A percentile compares a stretch with the other conserved stretches of the same genome.
These are phyloP conservation scores for Orbilia javanica DNA, from an alignment of 2,329 filamentous ascomycete genomes.

Conservation along the genomic window DNA sequence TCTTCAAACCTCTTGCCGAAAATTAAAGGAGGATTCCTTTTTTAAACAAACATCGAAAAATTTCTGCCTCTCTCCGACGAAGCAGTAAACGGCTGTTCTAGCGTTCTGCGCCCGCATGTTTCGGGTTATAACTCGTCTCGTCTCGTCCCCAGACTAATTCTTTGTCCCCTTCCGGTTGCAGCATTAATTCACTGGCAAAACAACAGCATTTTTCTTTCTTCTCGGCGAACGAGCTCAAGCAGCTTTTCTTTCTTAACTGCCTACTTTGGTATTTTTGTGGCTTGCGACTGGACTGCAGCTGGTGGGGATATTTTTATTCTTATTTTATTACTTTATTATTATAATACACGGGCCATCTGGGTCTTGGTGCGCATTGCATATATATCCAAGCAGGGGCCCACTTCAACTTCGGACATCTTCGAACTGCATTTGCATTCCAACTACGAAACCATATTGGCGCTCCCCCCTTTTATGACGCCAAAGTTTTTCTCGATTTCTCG, in stretches of 20 bases:
- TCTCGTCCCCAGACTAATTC: conserved; percentile 43
- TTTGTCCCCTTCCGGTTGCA: conserved; percentile 28
- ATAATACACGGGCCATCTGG: background rate
- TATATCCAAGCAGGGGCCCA: conserved; percentile 7
- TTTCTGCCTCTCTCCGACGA: background rate
- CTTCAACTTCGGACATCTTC: background rate
- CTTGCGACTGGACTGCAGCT: background rate
- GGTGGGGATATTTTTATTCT: background rate
- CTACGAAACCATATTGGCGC: background rate
- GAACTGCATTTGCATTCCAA: background rate
- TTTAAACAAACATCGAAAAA: background rate
- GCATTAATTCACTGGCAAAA: background rate
- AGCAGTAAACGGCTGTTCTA: background rate
- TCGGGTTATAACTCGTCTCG: conserved; percentile 39
- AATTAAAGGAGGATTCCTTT: background rate
- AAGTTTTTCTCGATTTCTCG: background rate
- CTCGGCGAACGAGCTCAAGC: background rate
- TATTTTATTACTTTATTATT: background rate
- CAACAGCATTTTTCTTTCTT: background rate
- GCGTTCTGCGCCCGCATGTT: background rate
- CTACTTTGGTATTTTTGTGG: conserved; percentile 9
- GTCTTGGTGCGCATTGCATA: background rate
- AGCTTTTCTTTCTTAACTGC: background rate
- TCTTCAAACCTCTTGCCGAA: background rate
- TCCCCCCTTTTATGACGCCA: background rate